Percentiles rank a stretch among this genome's conserved stretches.
Conservation (phyloP, 345 rosid species). For the Heritiera littoralis region DNA sequence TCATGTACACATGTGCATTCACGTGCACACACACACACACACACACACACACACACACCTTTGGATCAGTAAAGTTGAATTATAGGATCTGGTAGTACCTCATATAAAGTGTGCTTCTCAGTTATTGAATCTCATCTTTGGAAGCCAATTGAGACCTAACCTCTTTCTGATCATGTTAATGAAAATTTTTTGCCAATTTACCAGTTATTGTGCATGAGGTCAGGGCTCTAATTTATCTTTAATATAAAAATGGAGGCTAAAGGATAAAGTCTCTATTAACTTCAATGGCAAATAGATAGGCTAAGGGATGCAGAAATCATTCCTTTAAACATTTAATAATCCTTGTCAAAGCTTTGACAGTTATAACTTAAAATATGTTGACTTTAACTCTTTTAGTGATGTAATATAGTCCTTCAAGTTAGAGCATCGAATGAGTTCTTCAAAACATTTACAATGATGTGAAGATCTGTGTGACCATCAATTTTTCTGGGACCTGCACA, state of each 20-base stretch:
- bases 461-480: background rate
- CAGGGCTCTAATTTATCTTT: background rate
- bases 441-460: background rate
- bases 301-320: background rate
- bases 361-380: background rate
- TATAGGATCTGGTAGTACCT: conserved; percentile 1
- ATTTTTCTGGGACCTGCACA: background rate
- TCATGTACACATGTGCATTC: background rate
- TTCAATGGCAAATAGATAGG: background rate
- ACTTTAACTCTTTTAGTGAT: background rate
- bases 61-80: background rate
- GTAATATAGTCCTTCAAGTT: background rate
- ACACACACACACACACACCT: background rate
- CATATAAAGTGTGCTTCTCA: background rate
- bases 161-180: background rate
- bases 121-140: background rate
- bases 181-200: background rate
- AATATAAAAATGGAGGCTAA: background rate
- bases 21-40: background rate
- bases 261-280: conserved; percentile 13
- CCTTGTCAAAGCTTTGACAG: background rate
- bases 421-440: background rate
- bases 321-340: background rate
- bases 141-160: background rate
- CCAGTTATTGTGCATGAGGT: background rate